Conservation (phyloP, 2,329 filamentous ascomycete species). For the Microdochium nivale region DNA sequence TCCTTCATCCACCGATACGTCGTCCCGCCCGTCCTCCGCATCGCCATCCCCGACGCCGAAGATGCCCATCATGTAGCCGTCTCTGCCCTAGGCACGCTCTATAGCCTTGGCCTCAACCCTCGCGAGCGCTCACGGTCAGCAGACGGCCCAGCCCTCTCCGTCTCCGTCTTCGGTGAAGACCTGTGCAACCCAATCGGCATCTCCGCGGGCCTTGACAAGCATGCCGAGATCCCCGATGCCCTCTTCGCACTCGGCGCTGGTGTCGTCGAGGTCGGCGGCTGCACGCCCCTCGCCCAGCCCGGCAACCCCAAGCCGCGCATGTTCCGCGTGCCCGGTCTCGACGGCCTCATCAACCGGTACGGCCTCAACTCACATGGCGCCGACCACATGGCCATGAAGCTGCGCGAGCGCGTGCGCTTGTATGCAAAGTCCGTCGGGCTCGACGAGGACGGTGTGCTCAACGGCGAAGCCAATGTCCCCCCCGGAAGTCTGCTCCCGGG, state of each 20-base stretch:
- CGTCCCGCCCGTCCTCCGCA: slow-evolving; percentile 56
- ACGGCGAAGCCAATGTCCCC: slow-evolving; percentile 69
- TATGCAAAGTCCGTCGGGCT: slow-evolving; percentile 68
- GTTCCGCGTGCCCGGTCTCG: slow-evolving; percentile 74
- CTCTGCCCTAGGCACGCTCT: slow-evolving; percentile 59
- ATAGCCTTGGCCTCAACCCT: slow-evolving; percentile 68
- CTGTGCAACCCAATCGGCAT: slow-evolving; percentile 86
- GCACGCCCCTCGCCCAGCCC: slow-evolving; percentile 76
- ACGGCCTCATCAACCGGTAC: slow-evolving; percentile 91
- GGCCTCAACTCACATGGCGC: slow-evolving; percentile 89
- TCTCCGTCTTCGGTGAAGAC: slow-evolving; percentile 63
- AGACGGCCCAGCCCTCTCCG: slow-evolving; percentile 25
- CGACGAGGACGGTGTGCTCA: slow-evolving; percentile 63
- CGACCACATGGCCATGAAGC: slow-evolving; percentile 70
- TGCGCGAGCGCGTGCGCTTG: slow-evolving; percentile 68
- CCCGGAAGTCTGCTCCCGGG: slow-evolving; percentile 73
- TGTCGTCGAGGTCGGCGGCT: slow-evolving; percentile 86
- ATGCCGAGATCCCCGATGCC: slow-evolving; percentile 78
- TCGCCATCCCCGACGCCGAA: slow-evolving; percentile 67
- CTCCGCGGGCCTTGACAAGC: slow-evolving; percentile 92
- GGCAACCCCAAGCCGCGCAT: slow-evolving; percentile 85
- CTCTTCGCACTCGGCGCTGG: slow-evolving; percentile 79
- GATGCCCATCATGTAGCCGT: slow-evolving; percentile 85
- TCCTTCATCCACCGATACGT: slow-evolving; percentile 62
- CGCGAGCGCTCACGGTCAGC: slow-evolving; percentile 56